Evolutionary conservation across 2,329 filamentous ascomycete genomes (phyloP).

Genomic region (Pestalotiopsis sp.): DNA sequence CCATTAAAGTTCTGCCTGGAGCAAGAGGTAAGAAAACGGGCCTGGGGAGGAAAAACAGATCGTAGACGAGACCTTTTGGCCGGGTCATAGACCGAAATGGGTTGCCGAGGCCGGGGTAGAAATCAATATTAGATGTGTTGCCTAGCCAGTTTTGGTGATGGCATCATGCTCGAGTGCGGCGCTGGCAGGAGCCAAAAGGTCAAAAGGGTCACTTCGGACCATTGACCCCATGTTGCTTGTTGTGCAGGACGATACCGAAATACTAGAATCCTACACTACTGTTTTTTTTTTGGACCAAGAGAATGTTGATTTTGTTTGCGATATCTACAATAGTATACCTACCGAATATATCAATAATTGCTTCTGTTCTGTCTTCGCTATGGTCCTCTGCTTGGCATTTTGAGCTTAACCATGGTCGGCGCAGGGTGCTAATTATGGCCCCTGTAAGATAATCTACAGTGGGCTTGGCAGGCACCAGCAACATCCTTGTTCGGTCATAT

Average conservation of each 20-base stretch:
- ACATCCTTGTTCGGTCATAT: background rate
- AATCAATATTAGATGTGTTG: background rate
- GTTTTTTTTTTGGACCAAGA: too few relatives aligned
- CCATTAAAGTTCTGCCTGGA: background rate
- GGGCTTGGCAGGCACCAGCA: constrained; percentile 1
- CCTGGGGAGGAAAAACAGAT: background rate
- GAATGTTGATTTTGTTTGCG: too few relatives aligned
- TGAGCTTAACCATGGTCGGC: background rate
- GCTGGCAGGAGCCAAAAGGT: background rate
- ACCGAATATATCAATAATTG: background rate
- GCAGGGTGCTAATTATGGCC: background rate
- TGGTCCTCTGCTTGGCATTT: background rate
- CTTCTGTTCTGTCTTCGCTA: background rate
- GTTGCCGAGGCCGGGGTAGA: background rate
- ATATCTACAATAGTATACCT: too few relatives aligned
- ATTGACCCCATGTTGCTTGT: too few relatives aligned
- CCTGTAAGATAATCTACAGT: background rate
- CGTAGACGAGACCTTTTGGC: background rate
- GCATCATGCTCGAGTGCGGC: constrained; percentile 12
- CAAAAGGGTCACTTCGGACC: too few relatives aligned
- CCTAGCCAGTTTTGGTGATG: constrained; percentile 5
- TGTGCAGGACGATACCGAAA: too few relatives aligned
- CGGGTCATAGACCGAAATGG: constrained; percentile 7
- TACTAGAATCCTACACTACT: too few relatives aligned
- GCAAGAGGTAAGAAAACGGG: background rate